Conservation (phyloP, 768 basidiomycete genomes). For the Krasilnikovozyma curviuscula region DNA sequence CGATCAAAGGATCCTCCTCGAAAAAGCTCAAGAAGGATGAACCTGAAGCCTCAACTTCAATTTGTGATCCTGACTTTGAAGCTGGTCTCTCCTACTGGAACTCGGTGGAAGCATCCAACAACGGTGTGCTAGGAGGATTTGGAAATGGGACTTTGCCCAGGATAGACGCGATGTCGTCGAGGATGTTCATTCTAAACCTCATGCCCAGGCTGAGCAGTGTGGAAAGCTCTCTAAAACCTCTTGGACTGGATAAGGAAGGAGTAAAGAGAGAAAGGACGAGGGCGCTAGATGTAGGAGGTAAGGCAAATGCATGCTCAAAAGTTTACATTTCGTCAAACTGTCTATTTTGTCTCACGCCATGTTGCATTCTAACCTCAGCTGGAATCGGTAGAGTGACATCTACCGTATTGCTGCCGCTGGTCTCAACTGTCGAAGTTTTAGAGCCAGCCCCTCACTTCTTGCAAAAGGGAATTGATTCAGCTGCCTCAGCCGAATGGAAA, state of each 20-base stretch:
- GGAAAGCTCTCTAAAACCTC: constrained; percentile 45
- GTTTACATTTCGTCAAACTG: not conserved
- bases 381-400: constrained; percentile 84
- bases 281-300: constrained; percentile 59
- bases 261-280: too few relatives aligned
- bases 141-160: constrained; percentile 50
- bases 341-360: not conserved
- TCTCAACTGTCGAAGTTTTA: constrained; percentile 67
- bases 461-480: not conserved
- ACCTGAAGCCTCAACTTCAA: too few relatives aligned
- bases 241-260: too few relatives aligned
- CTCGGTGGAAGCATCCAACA: constrained; percentile 1
- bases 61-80: too few relatives aligned
- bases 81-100: too few relatives aligned
- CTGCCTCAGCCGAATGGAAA: constrained; percentile 2
- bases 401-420: constrained; percentile 70
- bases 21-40: too few relatives aligned
- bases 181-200: constrained; percentile 65
- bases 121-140: constrained; percentile 11
- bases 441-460: constrained; percentile 66
- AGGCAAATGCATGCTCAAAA: too few relatives aligned
- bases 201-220: constrained; percentile 61
- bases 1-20: too few relatives aligned
- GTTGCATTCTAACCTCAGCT: constrained; percentile 27
- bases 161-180: constrained; percentile 72